Conservation (phyloP, 495 filamentous ascomycete genomes). For the Chlorociboria aeruginascens region DNA sequence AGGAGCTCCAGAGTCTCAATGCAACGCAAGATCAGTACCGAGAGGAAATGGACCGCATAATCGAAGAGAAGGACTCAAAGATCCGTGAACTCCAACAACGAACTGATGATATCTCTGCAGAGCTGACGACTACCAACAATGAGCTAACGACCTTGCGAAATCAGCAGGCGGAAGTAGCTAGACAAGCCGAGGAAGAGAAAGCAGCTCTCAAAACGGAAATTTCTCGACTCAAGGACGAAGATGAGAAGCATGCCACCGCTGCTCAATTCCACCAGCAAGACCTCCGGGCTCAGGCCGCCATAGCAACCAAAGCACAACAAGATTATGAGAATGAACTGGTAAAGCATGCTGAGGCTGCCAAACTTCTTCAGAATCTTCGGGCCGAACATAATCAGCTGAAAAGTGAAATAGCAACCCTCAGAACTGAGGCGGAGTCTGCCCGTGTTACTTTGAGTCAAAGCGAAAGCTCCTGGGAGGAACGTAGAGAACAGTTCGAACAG, state of each 20-base stretch:
- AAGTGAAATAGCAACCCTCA: conserved; percentile 56
- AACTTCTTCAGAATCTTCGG: conserved; percentile 64
- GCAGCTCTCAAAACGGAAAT: conserved; percentile 60
- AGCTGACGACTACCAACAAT: conserved; percentile 65
- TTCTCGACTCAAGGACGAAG: conserved; percentile 72
- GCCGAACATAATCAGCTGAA: conserved; percentile 70
- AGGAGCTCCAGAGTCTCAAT: conserved; percentile 67
- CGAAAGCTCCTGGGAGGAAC: conserved; percentile 79
- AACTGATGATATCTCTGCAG: conserved; percentile 66
- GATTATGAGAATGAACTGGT: conserved; percentile 90
- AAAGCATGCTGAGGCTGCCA: conserved; percentile 88
- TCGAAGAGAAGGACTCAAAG: conserved; percentile 61
- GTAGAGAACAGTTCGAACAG: conserved; percentile 64
- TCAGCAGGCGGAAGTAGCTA: conserved; percentile 60
- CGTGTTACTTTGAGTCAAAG: conserved; percentile 64
- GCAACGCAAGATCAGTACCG: conserved; percentile 77
- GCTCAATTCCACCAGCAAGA: conserved; percentile 81
- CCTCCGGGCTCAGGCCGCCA: conserved; percentile 82
- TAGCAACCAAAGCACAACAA: conserved; percentile 83
- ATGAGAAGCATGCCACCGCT: conserved; percentile 62
- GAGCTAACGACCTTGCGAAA: conserved; percentile 70
- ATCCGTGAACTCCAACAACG: conserved; percentile 72
- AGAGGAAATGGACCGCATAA: conserved; percentile 63
- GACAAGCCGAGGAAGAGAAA: conserved; percentile 71
- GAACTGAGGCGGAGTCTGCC: conserved; percentile 69